Percentiles rank a stretch among this genome's conserved stretches.
Evolutionary conservation across 305 asterid species (phyloP).

Genomic region (Plantago coronopus): DNA sequence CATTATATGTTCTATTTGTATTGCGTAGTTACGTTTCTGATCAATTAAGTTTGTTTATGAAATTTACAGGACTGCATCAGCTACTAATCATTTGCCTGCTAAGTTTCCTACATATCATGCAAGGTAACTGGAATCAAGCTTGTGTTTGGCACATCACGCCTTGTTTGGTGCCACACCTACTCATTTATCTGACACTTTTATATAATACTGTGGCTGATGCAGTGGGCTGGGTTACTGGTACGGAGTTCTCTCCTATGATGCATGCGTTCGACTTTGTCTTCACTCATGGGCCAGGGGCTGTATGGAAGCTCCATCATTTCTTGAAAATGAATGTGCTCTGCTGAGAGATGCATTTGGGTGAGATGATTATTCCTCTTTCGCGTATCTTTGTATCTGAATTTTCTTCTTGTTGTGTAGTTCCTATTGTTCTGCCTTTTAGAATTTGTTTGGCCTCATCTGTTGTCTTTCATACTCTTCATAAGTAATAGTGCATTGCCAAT

Average conservation of each 20-base stretch:
- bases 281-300: conserved; percentile 79
- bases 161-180: too few species aligned
- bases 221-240: conserved; percentile 90
- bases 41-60: conserved; percentile 4
- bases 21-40: too few species aligned
- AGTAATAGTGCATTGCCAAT: too few species aligned
- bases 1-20: too few species aligned
- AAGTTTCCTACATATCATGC: conserved; percentile 85
- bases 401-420: too few species aligned
- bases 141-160: background rate
- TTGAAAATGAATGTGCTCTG: conserved; percentile 84
- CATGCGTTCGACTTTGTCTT: conserved; percentile 92
- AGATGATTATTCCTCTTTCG: conserved; percentile 4
- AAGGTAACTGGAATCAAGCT: conserved; percentile 52
- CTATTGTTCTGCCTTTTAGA: too few species aligned
- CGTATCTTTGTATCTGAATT: too few species aligned
- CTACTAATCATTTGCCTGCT: conserved; percentile 45
- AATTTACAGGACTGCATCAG: conserved; percentile 55
- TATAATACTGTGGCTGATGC: conserved; percentile 26
- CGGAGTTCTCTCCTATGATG: conserved; percentile 73
- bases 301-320: conserved; percentile 69
- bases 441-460: too few species aligned
- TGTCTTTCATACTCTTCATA: too few species aligned
- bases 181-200: background rate
- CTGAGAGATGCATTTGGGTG: conserved; percentile 87